Conservation (phyloP, 108 stramenopile species). For the Aurantiochytrium sp. region DNA sequence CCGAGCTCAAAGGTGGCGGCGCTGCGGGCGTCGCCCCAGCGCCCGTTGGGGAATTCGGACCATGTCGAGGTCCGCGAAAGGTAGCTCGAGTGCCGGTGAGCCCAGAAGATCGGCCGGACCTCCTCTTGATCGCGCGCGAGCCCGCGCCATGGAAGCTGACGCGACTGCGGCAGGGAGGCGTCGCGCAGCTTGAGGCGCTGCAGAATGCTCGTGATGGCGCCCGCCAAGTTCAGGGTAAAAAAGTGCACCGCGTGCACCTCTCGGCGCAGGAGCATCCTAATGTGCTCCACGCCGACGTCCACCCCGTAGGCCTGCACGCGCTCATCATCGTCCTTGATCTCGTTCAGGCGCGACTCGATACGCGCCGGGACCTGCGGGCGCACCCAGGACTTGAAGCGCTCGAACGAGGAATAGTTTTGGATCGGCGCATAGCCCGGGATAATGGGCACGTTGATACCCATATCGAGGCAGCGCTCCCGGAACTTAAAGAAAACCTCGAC, state of each 20-base stretch:
- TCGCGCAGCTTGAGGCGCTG: conserved; percentile 48
- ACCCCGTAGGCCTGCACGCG: conserved; percentile 84
- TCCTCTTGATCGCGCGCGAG: conserved; percentile 39
- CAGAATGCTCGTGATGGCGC: conserved; percentile 73
- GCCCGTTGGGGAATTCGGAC: conserved; percentile 49
- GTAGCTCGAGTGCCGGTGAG: conserved; percentile 41
- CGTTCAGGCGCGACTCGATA: conserved; percentile 60
- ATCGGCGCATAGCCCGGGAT: conserved; percentile 92
- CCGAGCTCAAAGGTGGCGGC: conserved; percentile 50
- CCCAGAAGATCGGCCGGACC: conserved; percentile 49
- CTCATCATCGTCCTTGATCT: conserved; percentile 82
- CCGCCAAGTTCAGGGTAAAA: conserved; percentile 88
- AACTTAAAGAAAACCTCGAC: conserved; percentile 70
- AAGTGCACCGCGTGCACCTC: conserved; percentile 81
- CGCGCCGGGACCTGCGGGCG: conserved; percentile 65
- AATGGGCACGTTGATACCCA: conserved; percentile 81
- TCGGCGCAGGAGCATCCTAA: conserved; percentile 55
- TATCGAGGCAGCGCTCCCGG: conserved; percentile 64
- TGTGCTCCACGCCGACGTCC: conserved; percentile 75
- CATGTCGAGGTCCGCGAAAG: conserved; percentile 39
- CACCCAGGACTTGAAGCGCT: conserved; percentile 75
- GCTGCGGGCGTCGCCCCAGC: conserved; percentile 43
- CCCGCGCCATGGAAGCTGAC: conserved; percentile 43
- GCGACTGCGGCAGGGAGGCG: background rate
- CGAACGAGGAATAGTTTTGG: conserved; percentile 73